Conservation (phyloP, 371 early-diverging fungal genomes). For the Chytridium lagenaria region DNA sequence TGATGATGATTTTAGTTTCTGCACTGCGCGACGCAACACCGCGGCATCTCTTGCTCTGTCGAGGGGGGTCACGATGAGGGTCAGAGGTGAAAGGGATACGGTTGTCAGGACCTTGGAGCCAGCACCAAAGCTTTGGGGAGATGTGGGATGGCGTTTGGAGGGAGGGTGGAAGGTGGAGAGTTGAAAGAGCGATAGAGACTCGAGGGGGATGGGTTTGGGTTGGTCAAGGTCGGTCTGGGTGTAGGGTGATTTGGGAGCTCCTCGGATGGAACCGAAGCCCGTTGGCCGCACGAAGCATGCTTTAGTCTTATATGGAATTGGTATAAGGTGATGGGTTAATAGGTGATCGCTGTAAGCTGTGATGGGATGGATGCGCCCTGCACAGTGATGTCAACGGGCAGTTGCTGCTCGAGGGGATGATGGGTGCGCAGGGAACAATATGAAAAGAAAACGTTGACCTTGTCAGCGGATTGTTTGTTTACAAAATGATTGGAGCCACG, state of each 20-base stretch:
- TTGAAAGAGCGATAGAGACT: background rate
- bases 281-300: too few relatives aligned
- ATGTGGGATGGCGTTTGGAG: background rate
- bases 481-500: background rate
- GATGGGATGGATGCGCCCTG: too few relatives aligned
- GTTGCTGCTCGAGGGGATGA: too few relatives aligned
- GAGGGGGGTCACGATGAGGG: background rate
- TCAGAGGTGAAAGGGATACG: background rate
- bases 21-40: background rate
- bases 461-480: background rate
- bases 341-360: too few relatives aligned
- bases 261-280: too few relatives aligned
- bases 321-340: too few relatives aligned
- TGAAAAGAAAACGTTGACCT: background rate
- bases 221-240: background rate
- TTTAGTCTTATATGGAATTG: too few relatives aligned
- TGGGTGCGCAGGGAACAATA: background rate
- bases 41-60: background rate
- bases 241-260: too few relatives aligned
- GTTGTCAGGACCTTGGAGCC: constrained; percentile 11
- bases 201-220: background rate
- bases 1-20: background rate
- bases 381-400: too few relatives aligned
- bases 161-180: constrained; percentile 2
- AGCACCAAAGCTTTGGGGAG: constrained; percentile 6